A percentile compares a stretch with the other conserved stretches of the same genome.
Evolutionary conservation across 805 yeast species (phyloP).

Genomic region (Komagataella pseudopastoris): DNA sequence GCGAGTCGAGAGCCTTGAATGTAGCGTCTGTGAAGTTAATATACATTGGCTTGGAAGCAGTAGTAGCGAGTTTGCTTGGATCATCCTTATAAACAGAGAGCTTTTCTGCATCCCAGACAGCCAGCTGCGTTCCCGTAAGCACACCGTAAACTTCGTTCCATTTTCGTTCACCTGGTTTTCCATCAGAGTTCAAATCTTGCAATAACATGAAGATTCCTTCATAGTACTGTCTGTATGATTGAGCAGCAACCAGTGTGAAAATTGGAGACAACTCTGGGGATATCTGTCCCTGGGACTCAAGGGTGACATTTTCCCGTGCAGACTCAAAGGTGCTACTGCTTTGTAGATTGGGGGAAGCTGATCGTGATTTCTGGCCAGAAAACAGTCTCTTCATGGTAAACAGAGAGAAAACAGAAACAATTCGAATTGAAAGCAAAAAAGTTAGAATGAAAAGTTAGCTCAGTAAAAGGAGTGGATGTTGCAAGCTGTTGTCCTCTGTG

Average conservation of each 20-base stretch:
- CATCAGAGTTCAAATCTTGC: conserved; percentile 70
- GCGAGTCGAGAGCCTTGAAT: conserved; percentile 53
- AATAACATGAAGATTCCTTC: conserved; percentile 69
- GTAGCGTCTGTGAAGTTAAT: conserved; percentile 86
- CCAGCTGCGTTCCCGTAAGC: conserved; percentile 79
- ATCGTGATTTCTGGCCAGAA: conserved; percentile 3
- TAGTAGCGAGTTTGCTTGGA: conserved; percentile 39
- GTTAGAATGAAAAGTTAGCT: not conserved
- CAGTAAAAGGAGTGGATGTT: not conserved
- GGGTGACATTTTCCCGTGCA: conserved; percentile 2
- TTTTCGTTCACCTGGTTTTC: conserved; percentile 67
- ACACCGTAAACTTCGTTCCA: conserved; percentile 95
- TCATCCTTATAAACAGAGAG: conserved; percentile 30
- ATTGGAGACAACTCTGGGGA: conserved; percentile 49
- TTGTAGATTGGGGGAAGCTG: conserved; percentile 12
- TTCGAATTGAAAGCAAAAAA: conserved; percentile 1
- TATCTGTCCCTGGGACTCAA: conserved; percentile 2
- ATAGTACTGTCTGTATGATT: conserved; percentile 57
- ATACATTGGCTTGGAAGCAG: conserved; percentile 70
- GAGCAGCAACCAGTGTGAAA: conserved; percentile 61
- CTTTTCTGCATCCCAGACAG: conserved; percentile 78
- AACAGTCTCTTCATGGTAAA: conserved; percentile 1
- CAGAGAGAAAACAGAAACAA: conserved; percentile 3
- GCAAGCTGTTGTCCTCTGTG: not conserved
- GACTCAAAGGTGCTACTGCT: conserved; percentile 15